Evolutionary conservation across 192 early-diverging fungal species (phyloP), one percentile per base, ranked within the genome.

Genomic region (Podila epigama): DNA sequence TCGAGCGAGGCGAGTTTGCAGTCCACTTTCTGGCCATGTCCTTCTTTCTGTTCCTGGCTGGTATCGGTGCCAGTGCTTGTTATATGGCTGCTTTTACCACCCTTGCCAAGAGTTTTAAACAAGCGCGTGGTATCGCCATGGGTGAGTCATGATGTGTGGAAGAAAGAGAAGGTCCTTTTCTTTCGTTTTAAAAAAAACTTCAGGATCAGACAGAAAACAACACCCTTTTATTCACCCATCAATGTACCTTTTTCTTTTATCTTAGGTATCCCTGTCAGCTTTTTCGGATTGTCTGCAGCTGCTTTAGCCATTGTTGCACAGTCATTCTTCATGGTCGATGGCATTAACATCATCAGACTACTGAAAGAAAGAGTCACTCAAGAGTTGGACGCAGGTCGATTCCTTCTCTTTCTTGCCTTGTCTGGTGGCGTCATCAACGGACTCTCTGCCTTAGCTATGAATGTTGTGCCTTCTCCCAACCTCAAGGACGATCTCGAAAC

Each of bases 41-140:
- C 1, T 8, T 52, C n/a, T 77, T 42, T 40, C 51, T 77, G 13
- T 51, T 57, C 40, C 25, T 77, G 25, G 73, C 66, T 0, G 73
- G 73, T 4, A 59, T 66, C 25, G 73, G 73, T 12, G 48, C 48
- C 10, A 77, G 73, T 50, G 66, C 73, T 13, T 58, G 66, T n/a
- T 77, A 77, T 40, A 77, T 77, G 73, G 73, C 73, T 0, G 66
- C 73, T 1, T 77, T 68, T 37, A 77, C 73, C 4, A 55, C 60
- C 1, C 54, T 77, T 1, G 66, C 73, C n/a, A 77, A 68, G 40
- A 77, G 68, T 22, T 77, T 68, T 22, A 51, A 27, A 16, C 37
- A 58, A 1, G 42, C 50, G 11, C 65, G 73, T 1, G 73, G 73
- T 2, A 51, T 64, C 51, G 73, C 73, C 8, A 42, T 77, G 10